These are phyloP conservation scores for Forsythia suspensa DNA, from an alignment of 257 asterid genomes.

Conservation along the genomic window DNA sequence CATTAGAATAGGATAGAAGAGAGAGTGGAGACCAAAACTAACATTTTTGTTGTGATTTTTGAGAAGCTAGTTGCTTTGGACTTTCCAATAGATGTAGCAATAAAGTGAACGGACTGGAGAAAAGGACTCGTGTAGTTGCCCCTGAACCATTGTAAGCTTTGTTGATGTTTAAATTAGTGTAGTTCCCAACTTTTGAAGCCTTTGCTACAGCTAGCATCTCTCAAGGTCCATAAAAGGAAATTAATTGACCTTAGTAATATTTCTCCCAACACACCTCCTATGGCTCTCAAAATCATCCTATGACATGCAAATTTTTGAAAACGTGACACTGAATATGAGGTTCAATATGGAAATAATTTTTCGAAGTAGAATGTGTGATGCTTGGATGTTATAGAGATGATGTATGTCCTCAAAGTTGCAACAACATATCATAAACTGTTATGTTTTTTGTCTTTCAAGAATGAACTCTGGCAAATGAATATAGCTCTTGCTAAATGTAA, in stretches of 20 bases:
- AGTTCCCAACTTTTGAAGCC: not conserved
- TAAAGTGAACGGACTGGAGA: not conserved
- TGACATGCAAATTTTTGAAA: not conserved
- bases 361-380: not conserved
- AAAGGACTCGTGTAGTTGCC: not conserved
- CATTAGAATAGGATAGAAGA: not conserved
- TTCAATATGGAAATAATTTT: not conserved
- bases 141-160: no score
- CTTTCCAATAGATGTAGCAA: not conserved
- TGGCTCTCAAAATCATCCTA: not conserved
- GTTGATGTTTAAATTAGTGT: no score
- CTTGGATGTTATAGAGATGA: constrained; percentile 2
- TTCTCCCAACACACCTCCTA: not conserved
- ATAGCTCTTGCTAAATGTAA: not conserved
- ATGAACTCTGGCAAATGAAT: not conserved
- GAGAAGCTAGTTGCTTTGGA: not conserved
- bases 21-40: not conserved
- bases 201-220: not conserved
- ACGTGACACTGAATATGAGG: not conserved
- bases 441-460: constrained; percentile 3
- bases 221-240: not conserved
- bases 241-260: not conserved
- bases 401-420: constrained; percentile 4
- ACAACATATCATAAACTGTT: not conserved
- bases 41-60: not conserved